These are phyloP conservation scores for Vitis riparia DNA, from an alignment of 164 flowering plant genomes.

Conservation along the genomic window DNA sequence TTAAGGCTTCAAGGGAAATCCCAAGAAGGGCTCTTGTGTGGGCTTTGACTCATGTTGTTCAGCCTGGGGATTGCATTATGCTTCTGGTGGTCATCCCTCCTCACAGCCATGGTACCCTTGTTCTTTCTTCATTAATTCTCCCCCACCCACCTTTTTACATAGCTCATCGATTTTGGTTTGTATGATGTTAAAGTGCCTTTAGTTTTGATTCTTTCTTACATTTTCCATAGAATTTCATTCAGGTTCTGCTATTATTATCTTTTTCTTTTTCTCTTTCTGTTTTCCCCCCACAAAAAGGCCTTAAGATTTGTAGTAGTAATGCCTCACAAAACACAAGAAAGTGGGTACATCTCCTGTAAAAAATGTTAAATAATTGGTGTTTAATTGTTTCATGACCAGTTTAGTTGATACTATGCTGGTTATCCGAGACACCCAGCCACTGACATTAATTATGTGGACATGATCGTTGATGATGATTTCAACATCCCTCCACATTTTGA, in stretches of 20 bases:
- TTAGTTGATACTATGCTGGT: background rate
- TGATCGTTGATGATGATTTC: no score
- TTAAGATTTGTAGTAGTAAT: background rate
- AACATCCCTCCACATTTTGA: no score
- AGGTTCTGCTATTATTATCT: background rate
- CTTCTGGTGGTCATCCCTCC: conserved; percentile 43
- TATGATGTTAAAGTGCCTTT: background rate
- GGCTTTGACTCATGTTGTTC: conserved; percentile 60
- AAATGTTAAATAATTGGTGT: background rate
- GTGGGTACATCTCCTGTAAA: background rate
- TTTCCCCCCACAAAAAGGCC: no score
- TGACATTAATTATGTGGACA: background rate
- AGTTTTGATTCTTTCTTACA: no score
- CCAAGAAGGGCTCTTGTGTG: conserved; percentile 39
- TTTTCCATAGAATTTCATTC: background rate
- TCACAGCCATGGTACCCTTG: conserved; percentile 29
- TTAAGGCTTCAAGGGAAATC: conserved; percentile 48
- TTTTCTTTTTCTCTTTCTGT: background rate
- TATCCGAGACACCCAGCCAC: background rate
- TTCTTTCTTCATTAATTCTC: background rate
- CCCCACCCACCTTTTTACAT: background rate
- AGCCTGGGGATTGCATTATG: conserved; percentile 49
- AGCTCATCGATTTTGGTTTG: background rate
- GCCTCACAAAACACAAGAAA: background rate
- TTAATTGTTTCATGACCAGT: background rate